Evolutionary conservation across 345 rosid genomes (phyloP).

Genomic region (Crucihimalaya himalaica): DNA sequence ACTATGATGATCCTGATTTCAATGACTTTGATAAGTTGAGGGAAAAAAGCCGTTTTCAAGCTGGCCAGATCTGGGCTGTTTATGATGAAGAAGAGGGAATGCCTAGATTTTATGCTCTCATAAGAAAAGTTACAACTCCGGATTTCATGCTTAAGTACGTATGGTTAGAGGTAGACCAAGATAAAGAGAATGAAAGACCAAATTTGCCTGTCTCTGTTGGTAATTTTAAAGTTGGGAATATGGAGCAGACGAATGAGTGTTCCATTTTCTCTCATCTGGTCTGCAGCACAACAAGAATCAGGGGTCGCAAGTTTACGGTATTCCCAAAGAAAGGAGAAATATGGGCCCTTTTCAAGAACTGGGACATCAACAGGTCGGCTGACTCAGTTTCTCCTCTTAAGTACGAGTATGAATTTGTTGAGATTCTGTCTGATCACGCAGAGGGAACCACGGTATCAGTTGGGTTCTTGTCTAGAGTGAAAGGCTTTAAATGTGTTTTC

Average conservation of each 20-base stretch:
- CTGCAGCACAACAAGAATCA: conserved; percentile 32
- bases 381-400: conserved; percentile 52
- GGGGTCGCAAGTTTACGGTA: conserved; percentile 42
- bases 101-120: conserved; percentile 86
- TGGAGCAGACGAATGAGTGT: conserved; percentile 35
- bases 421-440: conserved; percentile 55
- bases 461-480: conserved; percentile 62
- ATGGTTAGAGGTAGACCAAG: conserved; percentile 68
- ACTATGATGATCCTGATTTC: conserved; percentile 71
- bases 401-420: conserved; percentile 63
- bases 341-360: conserved; percentile 83
- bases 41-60: conserved; percentile 49
- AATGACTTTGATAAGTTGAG: conserved; percentile 57
- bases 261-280: conserved; percentile 69
- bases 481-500: conserved; percentile 70
- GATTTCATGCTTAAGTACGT: conserved; percentile 54
- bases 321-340: conserved; percentile 78
- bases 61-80: conserved; percentile 84
- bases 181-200: conserved; percentile 43
- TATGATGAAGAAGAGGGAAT: conserved; percentile 75
- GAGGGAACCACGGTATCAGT: conserved; percentile 53
- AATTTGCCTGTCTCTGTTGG: conserved; percentile 76
- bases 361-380: conserved; percentile 55
- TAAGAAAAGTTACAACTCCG: conserved; percentile 54
- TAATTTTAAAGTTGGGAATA: conserved; percentile 45